phyloP scores from a whole-genome alignment of 208 protist genomes.

The Leishmania aethiopica region DNA sequence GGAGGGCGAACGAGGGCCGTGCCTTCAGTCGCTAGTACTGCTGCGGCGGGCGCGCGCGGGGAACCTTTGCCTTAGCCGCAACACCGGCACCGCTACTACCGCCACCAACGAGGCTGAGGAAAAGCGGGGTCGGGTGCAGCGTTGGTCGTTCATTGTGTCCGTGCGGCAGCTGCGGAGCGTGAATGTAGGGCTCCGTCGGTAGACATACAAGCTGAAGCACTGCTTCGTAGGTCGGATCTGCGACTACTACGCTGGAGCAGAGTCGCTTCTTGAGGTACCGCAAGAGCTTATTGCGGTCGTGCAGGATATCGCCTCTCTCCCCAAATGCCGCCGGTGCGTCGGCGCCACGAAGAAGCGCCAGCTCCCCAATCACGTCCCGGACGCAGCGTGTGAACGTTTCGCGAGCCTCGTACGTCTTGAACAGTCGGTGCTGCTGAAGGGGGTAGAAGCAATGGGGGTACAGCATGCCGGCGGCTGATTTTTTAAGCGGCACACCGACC shows the following conservation, averaged over 20 bases:
- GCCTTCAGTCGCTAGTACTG: neutral
- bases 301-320: neutral
- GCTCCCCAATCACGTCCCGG: constrained; percentile 7
- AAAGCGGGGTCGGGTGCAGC: neutral
- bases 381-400: constrained; percentile 12
- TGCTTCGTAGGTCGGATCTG: neutral
- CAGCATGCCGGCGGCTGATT: neutral
- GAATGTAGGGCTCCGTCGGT: constrained; percentile 1
- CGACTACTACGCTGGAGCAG: neutral
- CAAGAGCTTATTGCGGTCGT: constrained; percentile 2
- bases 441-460: constrained; percentile 25
- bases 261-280: neutral
- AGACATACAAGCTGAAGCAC: constrained; percentile 7
- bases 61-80: neutral
- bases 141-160: neutral
- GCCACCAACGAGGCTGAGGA: neutral
- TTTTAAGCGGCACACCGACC: constrained; percentile 5
- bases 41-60: neutral
- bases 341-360: neutral
- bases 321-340: neutral
- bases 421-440: constrained; percentile 18
- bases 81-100: neutral
- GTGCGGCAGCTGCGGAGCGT: neutral
- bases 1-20: neutral
- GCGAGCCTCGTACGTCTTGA: constrained; percentile 29